Base-by-base conservation (phyloP, 1,139 yeast species). In the Dujonia santamariae region DNA sequence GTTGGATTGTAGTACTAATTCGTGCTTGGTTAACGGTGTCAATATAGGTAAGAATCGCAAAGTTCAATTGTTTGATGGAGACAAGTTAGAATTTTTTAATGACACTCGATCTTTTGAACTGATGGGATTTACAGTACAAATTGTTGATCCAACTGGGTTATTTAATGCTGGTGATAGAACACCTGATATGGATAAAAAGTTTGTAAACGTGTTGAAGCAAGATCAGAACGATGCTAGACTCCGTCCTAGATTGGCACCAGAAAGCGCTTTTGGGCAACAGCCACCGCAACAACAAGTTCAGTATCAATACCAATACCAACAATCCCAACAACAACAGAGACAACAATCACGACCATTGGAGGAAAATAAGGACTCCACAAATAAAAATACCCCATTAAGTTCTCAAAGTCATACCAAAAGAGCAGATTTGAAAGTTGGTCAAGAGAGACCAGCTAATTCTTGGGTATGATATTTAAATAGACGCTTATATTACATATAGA, bases 1-100 rank as follows among this genome's bases (percentile, higher is more conserved):
- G 14, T 59, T 85, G 28, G 96, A 86, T 50, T 75, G 70, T 41
- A 84, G 95, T 35, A 78, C 95, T 1, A 88, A 88, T 53, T 82
- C 85, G 1, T 85, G 96, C 51, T 75, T 67, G 44, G 72, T 88
- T 7, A 86, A 88, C 50, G 73, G 73, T 4, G 55, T 59, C 11
- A 67, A 66, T 31, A 51, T 88, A 28, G 84, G 84, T 0, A 76
- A 77, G 40, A 83, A 83, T 2, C 67, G 70, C 24, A 85, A 85
- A 45, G 72, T 72, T 0, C 70, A 75, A 41, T 48, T 88, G 1
- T 75, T 67, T 46, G 67, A 83, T 42, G 82, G 81, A 1, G 96
- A 87, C 50, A 62, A 59, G 17, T 54, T 88, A 4, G 79, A 76
- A 46, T 61, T 88, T 25, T 82, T 86, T 46, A 66, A 72, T 39